Base-by-base conservation (phyloP, 2,329 filamentous ascomycete species). In the Cadophora sp. region DNA sequence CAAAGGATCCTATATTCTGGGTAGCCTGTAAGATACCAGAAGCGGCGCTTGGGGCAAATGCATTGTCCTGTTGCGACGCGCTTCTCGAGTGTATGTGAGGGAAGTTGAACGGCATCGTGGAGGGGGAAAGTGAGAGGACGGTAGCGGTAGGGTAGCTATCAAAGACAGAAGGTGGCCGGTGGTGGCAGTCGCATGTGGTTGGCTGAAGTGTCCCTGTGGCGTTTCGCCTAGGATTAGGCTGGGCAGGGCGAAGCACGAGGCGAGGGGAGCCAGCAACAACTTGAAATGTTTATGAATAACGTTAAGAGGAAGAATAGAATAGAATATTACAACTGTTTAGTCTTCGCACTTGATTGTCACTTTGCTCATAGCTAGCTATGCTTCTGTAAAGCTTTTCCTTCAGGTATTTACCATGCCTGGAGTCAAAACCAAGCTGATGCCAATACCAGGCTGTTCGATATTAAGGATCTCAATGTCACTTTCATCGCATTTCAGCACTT, bases 1-100 rank as follows among this genome's bases (percentile, higher is more conserved):
- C 67, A 50, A 68, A 66, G 22, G 63, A 65, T 37, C 67, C 67
- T 63, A 68, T 43, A 50, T 68, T 65, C 63, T 66, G 67, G 26
- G 67, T 51, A 43, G 67, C 64, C 62, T 64, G 59, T 24, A 66
- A 26, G 22, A 66, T 65, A 40, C 67, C 67, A 51, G 67, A 69
- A 3, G 61, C 31, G 14, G 64, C 59, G 64, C 64, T 50, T 40
- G 46, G 59, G 26, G 67, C 40, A 40, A 61, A 40, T 6, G 61
- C 60, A 66, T 69, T 69, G 29, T 66, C 60, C 26, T 59, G 60
- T 64, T 55, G 55, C 31, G 64, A 53, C 19, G 67, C 11, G 50
- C 50, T 56, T 37, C 50, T 53, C 22, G 50, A 58, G 24, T 56
- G 62, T 29, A 40, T 29, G 24, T 64, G 62, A 48, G 62, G 50